Evolutionary conservation across 2,329 filamentous ascomycete genomes (phyloP), one percentile per base, ranked within the genome.

Genomic region (Arachnomyces sp.): DNA sequence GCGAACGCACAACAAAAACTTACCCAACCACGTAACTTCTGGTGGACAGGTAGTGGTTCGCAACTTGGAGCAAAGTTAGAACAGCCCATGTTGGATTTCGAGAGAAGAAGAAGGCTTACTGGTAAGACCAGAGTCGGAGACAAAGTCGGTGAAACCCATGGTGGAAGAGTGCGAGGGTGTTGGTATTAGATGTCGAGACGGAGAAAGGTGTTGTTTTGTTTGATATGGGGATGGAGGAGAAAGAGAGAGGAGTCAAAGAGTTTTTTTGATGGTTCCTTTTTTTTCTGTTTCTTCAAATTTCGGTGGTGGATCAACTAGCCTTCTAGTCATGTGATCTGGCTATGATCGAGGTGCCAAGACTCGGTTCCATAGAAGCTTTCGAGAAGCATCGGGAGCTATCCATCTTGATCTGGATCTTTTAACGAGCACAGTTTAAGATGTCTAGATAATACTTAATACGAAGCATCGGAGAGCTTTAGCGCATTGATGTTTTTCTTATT

Each of bases 1-100:
- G 39, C 21, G 14, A 25, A 25, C 21, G 21, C 21, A 25, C 21
- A 25, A 31, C 42, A 21, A 29, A 37, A 41, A 79, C 85, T 63
- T 82, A 89, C 85, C 85, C 85, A 69, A 82, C 72, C 60, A 90
- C 81, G 74, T 90, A 90, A 70, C 80, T 85, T 62, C 82, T 79
- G 61, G 81, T 85, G 46, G 57, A 51, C 44, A 67, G 55, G 59
- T 53, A 67, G 52, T 55, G 55, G 60, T 66, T 64, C 61, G 63
- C 63, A 55, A 64, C 62, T 65, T 55, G 56, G 47, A 52, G 53
- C 56, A 52, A 55, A 42, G 47, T 52, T 57, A 25, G 21, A 25
- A 25, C 59, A 60, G 58, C 51, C 48, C 47, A 46, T 46, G 31
- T 40, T 31, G 36, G 39, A 45, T 42, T 48, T 48, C 42, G 44